Percentiles rank a stretch among this genome's conserved stretches.
Evolutionary conservation across 228 moss, liverwort and hornwort species (phyloP).

Genomic region (Sphagnum magellanicum): DNA sequence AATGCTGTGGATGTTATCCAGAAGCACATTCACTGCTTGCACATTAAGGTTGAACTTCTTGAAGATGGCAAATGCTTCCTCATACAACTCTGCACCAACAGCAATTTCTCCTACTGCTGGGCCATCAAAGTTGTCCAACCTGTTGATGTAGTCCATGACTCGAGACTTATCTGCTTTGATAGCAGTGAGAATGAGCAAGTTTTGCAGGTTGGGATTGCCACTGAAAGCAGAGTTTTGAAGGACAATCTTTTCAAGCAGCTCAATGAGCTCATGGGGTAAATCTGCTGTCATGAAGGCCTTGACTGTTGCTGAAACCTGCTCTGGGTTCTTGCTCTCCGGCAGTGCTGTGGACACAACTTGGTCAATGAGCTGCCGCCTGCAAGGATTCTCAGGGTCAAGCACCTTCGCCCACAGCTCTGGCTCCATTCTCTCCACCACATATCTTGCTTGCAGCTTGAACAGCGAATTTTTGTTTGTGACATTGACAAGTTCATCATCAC

Average conservation of each 20-base stretch:
- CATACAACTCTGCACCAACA: constrained; percentile 77
- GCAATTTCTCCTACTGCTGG: constrained; percentile 94
- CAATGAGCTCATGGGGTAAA: constrained; percentile 80
- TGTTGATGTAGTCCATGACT: constrained; percentile 92
- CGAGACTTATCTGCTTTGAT: constrained; percentile 90
- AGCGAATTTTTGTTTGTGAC: constrained; percentile 85
- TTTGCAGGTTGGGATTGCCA: constrained; percentile 91
- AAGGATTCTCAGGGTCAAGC: constrained; percentile 70
- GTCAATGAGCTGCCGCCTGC: constrained; percentile 84
- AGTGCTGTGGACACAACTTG: constrained; percentile 91
- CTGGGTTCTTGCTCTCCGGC: constrained; percentile 88
- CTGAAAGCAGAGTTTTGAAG: constrained; percentile 92
- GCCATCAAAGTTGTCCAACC: constrained; percentile 90
- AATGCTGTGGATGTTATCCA: constrained; percentile 81
- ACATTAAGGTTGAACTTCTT: constrained; percentile 95
- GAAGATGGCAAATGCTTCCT: constrained; percentile 94
- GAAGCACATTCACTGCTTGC: constrained; percentile 88
- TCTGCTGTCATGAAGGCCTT: constrained; percentile 98
- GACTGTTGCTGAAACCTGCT: constrained; percentile 89
- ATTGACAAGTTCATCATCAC: constrained; percentile 91
- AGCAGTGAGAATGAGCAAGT: constrained; percentile 82
- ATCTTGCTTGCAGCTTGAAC: constrained; percentile 92
- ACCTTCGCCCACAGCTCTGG: constrained; percentile 89
- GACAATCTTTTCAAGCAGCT: constrained; percentile 87
- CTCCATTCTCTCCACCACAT: constrained; percentile 95